phyloP scores from a whole-genome alignment of 2,329 filamentous ascomycete genomes.

The Aspergillus costaricaensis region DNA sequence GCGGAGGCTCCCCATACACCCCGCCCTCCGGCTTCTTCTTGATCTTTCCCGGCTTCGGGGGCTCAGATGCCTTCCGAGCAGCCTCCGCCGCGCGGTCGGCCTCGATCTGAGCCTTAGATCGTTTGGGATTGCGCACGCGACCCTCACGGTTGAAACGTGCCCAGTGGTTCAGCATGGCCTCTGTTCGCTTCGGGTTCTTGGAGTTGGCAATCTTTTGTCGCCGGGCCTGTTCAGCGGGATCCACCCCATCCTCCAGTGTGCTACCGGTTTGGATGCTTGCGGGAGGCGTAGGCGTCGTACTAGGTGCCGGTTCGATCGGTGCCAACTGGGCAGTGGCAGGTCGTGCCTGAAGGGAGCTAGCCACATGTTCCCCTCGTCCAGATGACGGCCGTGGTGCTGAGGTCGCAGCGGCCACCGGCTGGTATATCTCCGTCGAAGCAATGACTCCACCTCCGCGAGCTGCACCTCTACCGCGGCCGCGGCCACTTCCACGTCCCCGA shows the following conservation, averaged over 20 bases:
- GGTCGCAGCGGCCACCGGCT: slow-evolving; percentile 10
- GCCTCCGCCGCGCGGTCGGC: slow-evolving; percentile 39
- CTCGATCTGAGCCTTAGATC: slow-evolving; percentile 48
- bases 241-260: slow-evolving; percentile 27
- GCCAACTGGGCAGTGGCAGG: slow-evolving; percentile 21
- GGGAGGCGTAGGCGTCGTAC: slow-evolving; percentile 13
- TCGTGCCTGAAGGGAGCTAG: slow-evolving; percentile 16
- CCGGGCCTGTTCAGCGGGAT: slow-evolving; percentile 34
- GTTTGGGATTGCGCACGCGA: slow-evolving; percentile 47
- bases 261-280: slow-evolving; percentile 17
- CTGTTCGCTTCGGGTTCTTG: slow-evolving; percentile 47
- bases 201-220: slow-evolving; percentile 45
- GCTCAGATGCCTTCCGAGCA: slow-evolving; percentile 28
- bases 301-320: slow-evolving; percentile 25
- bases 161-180: slow-evolving; percentile 50
- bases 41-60: slow-evolving; percentile 27
- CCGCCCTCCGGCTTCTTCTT: slow-evolving; percentile 27
- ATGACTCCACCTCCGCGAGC: slow-evolving; percentile 25
- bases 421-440: slow-evolving; percentile 23
- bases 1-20: slow-evolving; percentile 21
- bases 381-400: slow-evolving; percentile 12
- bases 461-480: slow-evolving; percentile 33
- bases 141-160: slow-evolving; percentile 46
- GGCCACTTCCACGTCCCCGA: slow-evolving; percentile 30
- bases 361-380: slow-evolving; percentile 4